phyloP scores from a whole-genome alignment of 202 grass and related monocot species.

The Cymbopogon flexuosus region DNA sequence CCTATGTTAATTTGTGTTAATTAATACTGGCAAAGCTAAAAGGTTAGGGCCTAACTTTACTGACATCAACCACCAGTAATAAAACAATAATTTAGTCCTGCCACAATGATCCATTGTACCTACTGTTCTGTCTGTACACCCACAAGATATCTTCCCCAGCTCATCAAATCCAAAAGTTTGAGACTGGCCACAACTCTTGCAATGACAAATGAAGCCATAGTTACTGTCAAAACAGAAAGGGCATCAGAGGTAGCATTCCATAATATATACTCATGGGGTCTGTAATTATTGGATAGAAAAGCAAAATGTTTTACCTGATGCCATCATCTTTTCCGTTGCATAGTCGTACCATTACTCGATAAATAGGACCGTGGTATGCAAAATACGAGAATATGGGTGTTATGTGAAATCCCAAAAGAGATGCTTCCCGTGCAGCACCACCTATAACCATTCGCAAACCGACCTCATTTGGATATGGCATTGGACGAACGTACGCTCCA shows the following conservation, averaged over 20 bases:
- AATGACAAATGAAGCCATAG: conserved; percentile 86
- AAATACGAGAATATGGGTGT: conserved; percentile 86
- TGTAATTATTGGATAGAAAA: conserved; percentile 20
- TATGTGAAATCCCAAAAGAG: conserved; percentile 78
- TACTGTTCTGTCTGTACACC: conserved; percentile 65
- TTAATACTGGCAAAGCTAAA: not conserved
- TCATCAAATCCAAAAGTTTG: conserved; percentile 78
- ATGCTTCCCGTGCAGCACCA: conserved; percentile 72
- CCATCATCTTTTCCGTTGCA: conserved; percentile 54
- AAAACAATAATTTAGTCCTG: conserved; percentile 14
- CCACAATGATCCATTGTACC: conserved; percentile 28
- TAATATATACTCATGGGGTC: not conserved
- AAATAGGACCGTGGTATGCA: conserved; percentile 73
- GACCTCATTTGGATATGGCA: conserved; percentile 90
- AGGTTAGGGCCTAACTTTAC: not conserved
- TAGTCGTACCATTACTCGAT: conserved; percentile 68
- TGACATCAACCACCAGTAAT: not conserved
- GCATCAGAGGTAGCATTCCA: conserved; percentile 18
- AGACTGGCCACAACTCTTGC: conserved; percentile 71
- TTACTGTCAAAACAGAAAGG: conserved; percentile 47
- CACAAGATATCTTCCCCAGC: conserved; percentile 69
- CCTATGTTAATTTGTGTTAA: not conserved
- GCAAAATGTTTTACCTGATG: conserved; percentile 43
- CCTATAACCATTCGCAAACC: conserved; percentile 97
- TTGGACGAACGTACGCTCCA: conserved; percentile 80